Percentiles rank a stretch among this genome's conserved stretches.
Evolutionary conservation across 108 stramenopile species (phyloP).

Genomic region (Pseudonitzschia delicatissima): DNA sequence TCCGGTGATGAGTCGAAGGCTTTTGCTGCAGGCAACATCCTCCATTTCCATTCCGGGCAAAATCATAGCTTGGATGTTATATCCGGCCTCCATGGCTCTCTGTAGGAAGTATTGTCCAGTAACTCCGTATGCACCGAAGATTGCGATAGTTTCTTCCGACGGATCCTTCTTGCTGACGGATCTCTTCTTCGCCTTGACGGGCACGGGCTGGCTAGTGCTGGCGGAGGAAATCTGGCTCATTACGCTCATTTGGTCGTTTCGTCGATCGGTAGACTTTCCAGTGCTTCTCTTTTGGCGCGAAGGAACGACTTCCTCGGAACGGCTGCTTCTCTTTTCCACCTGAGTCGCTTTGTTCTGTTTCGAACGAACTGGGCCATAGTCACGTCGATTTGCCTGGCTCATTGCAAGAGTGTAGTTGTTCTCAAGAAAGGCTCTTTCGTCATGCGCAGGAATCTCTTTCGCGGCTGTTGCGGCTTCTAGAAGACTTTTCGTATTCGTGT

Average conservation of each 20-base stretch:
- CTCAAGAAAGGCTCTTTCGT: not conserved
- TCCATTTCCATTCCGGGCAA: constrained; percentile 27
- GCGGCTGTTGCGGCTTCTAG: not conserved
- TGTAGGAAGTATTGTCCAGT: constrained; percentile 47
- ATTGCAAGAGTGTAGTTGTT: constrained; percentile 9
- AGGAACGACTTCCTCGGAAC: no score
- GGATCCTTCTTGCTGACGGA: constrained; percentile 8
- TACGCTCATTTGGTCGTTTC: no score
- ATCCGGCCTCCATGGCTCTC: constrained; percentile 51
- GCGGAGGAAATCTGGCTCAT: no score
- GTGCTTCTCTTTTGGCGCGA: no score
- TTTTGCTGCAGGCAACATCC: constrained; percentile 21
- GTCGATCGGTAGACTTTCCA: no score
- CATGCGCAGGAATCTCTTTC: not conserved
- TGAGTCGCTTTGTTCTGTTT: no score
- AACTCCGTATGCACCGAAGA: constrained; percentile 46
- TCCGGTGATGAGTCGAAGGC: constrained; percentile 27
- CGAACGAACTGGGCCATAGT: not conserved
- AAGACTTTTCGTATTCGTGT: not conserved
- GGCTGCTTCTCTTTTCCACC: not conserved
- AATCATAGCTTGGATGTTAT: constrained; percentile 35
- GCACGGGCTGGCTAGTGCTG: no score
- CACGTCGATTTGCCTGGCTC: not conserved
- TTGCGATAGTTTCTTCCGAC: constrained; percentile 35
- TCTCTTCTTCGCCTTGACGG: not conserved